Evolutionary conservation across 1,284 basidiomycete species (phyloP).

Genomic region (Vanrija pseudolonga): DNA sequence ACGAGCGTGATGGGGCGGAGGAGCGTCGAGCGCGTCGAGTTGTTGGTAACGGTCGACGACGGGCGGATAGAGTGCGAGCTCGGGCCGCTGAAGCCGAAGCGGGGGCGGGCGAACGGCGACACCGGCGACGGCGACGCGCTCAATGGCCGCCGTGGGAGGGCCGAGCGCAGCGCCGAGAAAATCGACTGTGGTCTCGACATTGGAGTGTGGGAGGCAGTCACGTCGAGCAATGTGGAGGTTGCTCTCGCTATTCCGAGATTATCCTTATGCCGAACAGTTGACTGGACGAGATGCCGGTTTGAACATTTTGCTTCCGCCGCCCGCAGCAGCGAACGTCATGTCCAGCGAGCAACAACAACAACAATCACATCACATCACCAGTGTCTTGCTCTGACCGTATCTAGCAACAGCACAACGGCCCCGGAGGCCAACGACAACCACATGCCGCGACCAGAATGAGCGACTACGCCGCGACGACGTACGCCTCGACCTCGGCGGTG

Average conservation of each 20-base stretch:
- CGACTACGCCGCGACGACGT: constrained; percentile 4
- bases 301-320: constrained; percentile 9
- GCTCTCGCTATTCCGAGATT: neutral
- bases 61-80: neutral
- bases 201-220: neutral
- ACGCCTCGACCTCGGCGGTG: constrained; percentile 5
- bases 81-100: neutral
- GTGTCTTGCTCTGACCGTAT: too few relatives aligned
- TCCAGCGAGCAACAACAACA: neutral
- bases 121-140: neutral
- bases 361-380: neutral
- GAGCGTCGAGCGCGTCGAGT: constrained; percentile 17
- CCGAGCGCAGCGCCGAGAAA: constrained; percentile 10
- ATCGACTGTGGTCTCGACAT: constrained; percentile 15
- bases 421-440: neutral
- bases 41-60: constrained; percentile 7
- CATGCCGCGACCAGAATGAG: neutral
- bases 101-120: neutral
- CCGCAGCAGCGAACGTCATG: neutral
- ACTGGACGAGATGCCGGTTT: neutral
- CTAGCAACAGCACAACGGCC: neutral
- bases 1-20: constrained; percentile 65
- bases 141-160: constrained; percentile 1
- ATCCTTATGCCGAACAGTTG: neutral
- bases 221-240: too few relatives aligned